Evolutionary conservation across 768 basidiomycete species (phyloP), one percentile per base, ranked within the genome.

Genomic region (Russula ochroleuca): DNA sequence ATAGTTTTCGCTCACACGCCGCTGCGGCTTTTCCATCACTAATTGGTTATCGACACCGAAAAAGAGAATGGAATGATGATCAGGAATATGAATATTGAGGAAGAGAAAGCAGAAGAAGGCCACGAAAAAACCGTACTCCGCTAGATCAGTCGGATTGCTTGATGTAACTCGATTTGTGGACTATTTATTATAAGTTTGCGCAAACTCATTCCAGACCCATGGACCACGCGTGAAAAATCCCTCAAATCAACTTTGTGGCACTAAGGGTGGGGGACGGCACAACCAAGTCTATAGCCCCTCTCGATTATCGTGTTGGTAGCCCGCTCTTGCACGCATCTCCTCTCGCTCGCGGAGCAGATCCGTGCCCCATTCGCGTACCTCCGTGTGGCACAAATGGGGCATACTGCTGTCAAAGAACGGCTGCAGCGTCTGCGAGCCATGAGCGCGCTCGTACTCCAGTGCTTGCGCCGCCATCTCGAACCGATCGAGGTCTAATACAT

Each of bases 1-100:
- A 91, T 98, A 49, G 90, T 95, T 63, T 98, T 97, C 75, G 87
- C 86, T 52, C 94, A 97, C 73, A 97, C 94, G 5, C 80, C 83
- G 51, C 73, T 97, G 70, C 80, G 95, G 68, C 78, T 98, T 67
- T 97, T 98, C 86, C 93, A 96, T 70, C 92, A 93, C 73, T 94
- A 71, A 78, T 38, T 17, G 17, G 38, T 28, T n/a, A 21, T 2
- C 5, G 17, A 35, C 19, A n/a, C 47, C 11, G n/a, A 54, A 33
- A 41, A 37, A 31, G 35, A 35, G n/a, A n/a, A 47, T 28, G 11
- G 23, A 14, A 23, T 35, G 52, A 37, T 47, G 10, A 31, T 56
- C 35, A 7, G 60, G 47, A 53, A 45, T 25, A n/a, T 54, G 28
- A 28, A 28, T n/a, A n/a, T n/a, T 31, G 3, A 45, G 25, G 25